Evolutionary conservation across 2,329 filamentous ascomycete genomes (phyloP), one percentile per base, ranked within the genome.

Genomic region (Aspergillus costaricaensis): DNA sequence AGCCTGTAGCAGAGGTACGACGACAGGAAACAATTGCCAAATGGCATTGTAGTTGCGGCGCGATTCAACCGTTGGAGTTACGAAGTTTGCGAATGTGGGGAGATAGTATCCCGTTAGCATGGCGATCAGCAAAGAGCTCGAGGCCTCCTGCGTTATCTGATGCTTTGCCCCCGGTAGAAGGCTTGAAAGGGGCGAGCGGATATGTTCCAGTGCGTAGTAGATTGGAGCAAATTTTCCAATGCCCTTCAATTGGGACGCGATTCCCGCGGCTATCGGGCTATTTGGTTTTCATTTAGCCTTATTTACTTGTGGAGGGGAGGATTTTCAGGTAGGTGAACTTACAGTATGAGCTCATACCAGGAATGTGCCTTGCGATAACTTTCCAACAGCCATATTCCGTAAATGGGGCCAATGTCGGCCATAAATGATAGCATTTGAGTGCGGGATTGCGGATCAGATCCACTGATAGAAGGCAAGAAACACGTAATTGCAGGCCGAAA

Each of bases 11-110:
- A 59, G 36, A n/a, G 60, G 60, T 6, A 59, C 44, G 1, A 49
- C 27, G 3, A 59, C 19, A 4, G 60, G 60, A 21, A 62, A 62
- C 4, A 54, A 14, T 27, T 62, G 56, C 60, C 60, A 62, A 3
- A 55, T 2, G 6, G 56, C 56, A 41, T 59, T 62, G 17, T 25
- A 57, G 17, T 23, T 39, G 21, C 25, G 47, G 8, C 56, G 39
- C 2, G 21, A 25, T 9, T 39, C 21, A n/a, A 53, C 2, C n/a
- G 36, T 27, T n/a, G 56, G 36, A 3, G 56, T 39, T 1, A 56
- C 6, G 17, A 62, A 62, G 19, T 47, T 55, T 7, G 23, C 52
- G 15, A 56, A 19, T 2, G 56, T 59, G 4, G 60, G 60, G 2
- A 58, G 5, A 21, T 59, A 62, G 36, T 62, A 59, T 17, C 47